phyloP scores from a whole-genome alignment of 1,139 yeast genomes.

The Saccharomyces hybrid region DNA sequence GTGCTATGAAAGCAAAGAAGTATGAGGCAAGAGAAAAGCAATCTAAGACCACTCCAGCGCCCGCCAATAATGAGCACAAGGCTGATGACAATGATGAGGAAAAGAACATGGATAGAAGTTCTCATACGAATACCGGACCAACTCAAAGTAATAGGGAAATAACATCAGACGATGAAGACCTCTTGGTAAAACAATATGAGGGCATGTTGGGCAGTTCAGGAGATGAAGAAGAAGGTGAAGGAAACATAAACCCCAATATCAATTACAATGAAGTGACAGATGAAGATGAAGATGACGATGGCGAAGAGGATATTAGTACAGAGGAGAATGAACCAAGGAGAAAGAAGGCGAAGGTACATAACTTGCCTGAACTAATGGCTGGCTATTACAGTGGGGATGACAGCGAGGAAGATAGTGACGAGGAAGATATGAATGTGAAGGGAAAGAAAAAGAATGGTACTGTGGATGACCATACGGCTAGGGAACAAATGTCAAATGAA shows the following conservation, averaged over 20 bases:
- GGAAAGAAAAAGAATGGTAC: not conserved
- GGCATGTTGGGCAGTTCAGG: constrained; percentile 50
- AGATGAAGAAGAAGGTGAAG: constrained; percentile 33
- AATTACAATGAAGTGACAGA: constrained; percentile 48
- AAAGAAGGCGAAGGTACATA: constrained; percentile 24
- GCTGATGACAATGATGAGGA: constrained; percentile 21
- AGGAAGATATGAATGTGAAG: constrained; percentile 42
- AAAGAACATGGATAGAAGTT: constrained; percentile 21
- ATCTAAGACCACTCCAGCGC: constrained; percentile 1
- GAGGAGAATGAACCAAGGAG: constrained; percentile 33
- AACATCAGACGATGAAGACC: constrained; percentile 3
- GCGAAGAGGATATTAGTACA: constrained; percentile 30
- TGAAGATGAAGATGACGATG: constrained; percentile 39
- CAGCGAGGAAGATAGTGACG: constrained; percentile 47
- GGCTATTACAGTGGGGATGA: constrained; percentile 71
- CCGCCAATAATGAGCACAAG: constrained; percentile 16
- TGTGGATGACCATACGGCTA: constrained; percentile 33
- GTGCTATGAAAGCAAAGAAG: not conserved
- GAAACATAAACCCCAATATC: constrained; percentile 34
- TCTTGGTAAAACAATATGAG: constrained; percentile 37
- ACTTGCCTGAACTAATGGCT: constrained; percentile 61
- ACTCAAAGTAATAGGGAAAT: constrained; percentile 31
- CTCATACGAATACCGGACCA: constrained; percentile 16
- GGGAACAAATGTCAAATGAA: constrained; percentile 37
- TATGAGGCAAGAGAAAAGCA: constrained; percentile 12